phyloP scores from a whole-genome alignment of 208 protist species.

The Kentomonas sorsogonicus region DNA sequence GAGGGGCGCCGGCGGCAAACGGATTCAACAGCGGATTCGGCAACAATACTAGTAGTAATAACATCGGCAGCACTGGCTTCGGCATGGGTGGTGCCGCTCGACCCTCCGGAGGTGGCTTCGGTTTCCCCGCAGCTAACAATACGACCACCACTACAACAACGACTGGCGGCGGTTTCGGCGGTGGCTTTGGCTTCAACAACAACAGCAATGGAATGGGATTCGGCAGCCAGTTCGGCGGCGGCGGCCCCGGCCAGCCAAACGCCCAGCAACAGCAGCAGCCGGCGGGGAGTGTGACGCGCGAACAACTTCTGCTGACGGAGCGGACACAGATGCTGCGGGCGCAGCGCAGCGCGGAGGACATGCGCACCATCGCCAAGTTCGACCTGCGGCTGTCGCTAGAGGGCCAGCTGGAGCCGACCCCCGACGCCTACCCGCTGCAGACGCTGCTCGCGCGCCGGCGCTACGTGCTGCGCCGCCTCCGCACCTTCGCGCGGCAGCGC shows the following conservation, averaged over 20 bases:
- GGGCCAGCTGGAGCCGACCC: not conserved
- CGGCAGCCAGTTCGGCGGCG: no score
- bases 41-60: no score
- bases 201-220: no score
- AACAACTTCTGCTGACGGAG: slow-evolving; percentile 30
- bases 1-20: no score
- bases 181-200: no score
- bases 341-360: slow-evolving; percentile 32
- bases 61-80: slow-evolving; percentile 1
- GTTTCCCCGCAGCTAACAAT: no score
- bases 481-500: slow-evolving; percentile 28
- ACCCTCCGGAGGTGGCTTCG: not conserved
- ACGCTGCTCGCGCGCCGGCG: slow-evolving; percentile 21
- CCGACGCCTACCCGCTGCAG: not conserved
- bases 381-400: slow-evolving; percentile 71
- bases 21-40: no score
- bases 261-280: slow-evolving; percentile 10
- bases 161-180: no score
- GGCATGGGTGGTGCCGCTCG: not conserved
- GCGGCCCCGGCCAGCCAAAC: not conserved
- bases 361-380: slow-evolving; percentile 42
- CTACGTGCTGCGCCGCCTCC: slow-evolving; percentile 60
- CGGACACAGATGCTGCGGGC: slow-evolving; percentile 19
- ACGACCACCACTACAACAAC: no score
- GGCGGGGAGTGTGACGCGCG: slow-evolving; percentile 24